Evolutionary conservation across 331 rosid genomes (phyloP).

Genomic region (Arachis monticola): DNA sequence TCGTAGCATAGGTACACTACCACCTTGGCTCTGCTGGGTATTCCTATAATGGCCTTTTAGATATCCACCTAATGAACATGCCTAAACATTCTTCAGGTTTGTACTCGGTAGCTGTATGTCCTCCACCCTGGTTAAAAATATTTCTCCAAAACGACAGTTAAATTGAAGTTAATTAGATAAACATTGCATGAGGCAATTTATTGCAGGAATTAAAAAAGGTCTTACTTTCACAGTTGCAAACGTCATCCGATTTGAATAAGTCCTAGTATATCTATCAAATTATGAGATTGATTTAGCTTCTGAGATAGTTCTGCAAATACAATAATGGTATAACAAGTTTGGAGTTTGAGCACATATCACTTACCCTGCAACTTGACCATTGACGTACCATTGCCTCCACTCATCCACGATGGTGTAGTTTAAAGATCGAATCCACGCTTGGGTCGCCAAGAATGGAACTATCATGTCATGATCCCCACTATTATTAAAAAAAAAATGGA

Average conservation of each 20-base stretch:
- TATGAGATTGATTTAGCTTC: conserved; percentile 1
- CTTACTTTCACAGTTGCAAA: conserved; percentile 61
- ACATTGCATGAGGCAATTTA: neutral
- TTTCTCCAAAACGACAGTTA: neutral
- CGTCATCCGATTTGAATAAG: conserved; percentile 51
- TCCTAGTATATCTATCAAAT: conserved; percentile 44
- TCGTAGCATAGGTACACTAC: neutral
- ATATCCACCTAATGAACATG: conserved; percentile 34
- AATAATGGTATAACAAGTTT: neutral
- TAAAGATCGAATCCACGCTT: conserved; percentile 46
- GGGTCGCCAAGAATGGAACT: neutral
- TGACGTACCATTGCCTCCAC: conserved; percentile 56
- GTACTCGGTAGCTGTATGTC: conserved; percentile 53
- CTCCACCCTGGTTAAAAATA: conserved; percentile 44
- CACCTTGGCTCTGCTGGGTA: neutral
- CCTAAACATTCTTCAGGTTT: conserved; percentile 43
- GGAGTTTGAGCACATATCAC: neutral
- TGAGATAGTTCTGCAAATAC: neutral
- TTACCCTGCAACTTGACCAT: conserved; percentile 52
- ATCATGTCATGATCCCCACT: neutral
- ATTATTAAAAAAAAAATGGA: no score
- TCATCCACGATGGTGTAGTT: conserved; percentile 52
- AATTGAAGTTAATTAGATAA: neutral
- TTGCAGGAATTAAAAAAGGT: neutral
- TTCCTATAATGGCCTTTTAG: conserved; percentile 30